Conservation (phyloP, 371 early-diverging fungal species). For the Mucor lusitanicus region DNA sequence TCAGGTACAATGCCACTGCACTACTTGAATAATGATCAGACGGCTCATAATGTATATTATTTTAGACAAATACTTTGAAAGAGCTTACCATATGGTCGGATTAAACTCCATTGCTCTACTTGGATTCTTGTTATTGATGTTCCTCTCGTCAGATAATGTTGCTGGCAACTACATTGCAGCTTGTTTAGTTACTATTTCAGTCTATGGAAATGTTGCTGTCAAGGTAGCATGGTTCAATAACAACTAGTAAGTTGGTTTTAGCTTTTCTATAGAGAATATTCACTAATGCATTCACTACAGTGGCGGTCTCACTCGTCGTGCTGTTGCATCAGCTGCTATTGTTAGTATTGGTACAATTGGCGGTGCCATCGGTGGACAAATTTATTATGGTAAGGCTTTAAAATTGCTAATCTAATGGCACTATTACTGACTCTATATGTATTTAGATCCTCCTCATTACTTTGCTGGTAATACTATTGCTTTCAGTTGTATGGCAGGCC, state of each 20-base stretch:
- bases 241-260: slow-evolving; percentile 24
- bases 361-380: slow-evolving; percentile 42
- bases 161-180: slow-evolving; percentile 30
- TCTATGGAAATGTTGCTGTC: slow-evolving; percentile 41
- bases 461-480: slow-evolving; percentile 35
- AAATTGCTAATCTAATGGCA: no score
- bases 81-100: slow-evolving; percentile 34
- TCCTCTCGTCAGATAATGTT: slow-evolving; percentile 16
- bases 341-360: slow-evolving; percentile 41
- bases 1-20: slow-evolving; percentile 18
- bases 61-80: slow-evolving; percentile 26
- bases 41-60: neutral
- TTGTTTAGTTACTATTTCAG: slow-evolving; percentile 29
- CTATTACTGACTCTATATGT: neutral
- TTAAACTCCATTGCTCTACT: slow-evolving; percentile 22
- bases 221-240: slow-evolving; percentile 44
- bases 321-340: slow-evolving; percentile 41
- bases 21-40: neutral
- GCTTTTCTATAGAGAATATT: neutral
- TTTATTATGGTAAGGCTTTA: slow-evolving; percentile 28
- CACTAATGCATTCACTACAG: neutral
- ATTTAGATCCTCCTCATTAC: slow-evolving; percentile 26
- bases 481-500: slow-evolving; percentile 28
- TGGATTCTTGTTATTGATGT: slow-evolving; percentile 37
- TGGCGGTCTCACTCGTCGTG: slow-evolving; percentile 41